Conservation (phyloP, 805 yeast species). For the Teunomyces aglyptinius region DNA sequence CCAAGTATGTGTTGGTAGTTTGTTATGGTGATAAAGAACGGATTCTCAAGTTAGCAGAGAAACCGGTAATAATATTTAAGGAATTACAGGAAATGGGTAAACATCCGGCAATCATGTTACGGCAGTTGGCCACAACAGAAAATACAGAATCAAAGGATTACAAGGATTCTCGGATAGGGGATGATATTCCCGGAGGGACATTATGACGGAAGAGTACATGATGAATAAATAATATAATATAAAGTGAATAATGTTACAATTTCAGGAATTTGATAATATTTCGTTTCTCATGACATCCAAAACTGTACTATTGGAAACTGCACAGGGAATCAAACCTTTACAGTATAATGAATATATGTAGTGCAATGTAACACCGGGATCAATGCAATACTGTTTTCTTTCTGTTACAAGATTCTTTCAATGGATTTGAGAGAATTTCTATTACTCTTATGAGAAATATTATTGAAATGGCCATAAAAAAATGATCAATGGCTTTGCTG, state of each 20-base stretch:
- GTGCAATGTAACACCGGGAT: too few relatives aligned
- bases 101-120: slow-evolving; percentile 87
- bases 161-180: slow-evolving; percentile 41
- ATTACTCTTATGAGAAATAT: too few relatives aligned
- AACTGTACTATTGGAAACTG: too few relatives aligned
- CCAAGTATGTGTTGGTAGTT: slow-evolving; percentile 82
- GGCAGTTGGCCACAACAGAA: slow-evolving; percentile 64
- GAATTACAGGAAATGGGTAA: slow-evolving; percentile 81
- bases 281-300: too few relatives aligned
- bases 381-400: too few relatives aligned
- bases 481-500: too few relatives aligned
- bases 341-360: too few relatives aligned
- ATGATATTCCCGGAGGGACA: slow-evolving; percentile 46
- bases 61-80: slow-evolving; percentile 82
- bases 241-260: background rate
- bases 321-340: too few relatives aligned
- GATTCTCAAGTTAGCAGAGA: slow-evolving; percentile 76
- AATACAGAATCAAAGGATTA: slow-evolving; percentile 15
- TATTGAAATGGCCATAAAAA: too few relatives aligned
- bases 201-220: slow-evolving; percentile 14
- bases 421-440: too few relatives aligned
- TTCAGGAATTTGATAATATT: too few relatives aligned
- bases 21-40: slow-evolving; percentile 91
- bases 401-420: too few relatives aligned
- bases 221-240: slow-evolving; percentile 1